Base-by-base conservation (phyloP, 2,329 filamentous ascomycete species). In the Ophiostoma sp. region DNA sequence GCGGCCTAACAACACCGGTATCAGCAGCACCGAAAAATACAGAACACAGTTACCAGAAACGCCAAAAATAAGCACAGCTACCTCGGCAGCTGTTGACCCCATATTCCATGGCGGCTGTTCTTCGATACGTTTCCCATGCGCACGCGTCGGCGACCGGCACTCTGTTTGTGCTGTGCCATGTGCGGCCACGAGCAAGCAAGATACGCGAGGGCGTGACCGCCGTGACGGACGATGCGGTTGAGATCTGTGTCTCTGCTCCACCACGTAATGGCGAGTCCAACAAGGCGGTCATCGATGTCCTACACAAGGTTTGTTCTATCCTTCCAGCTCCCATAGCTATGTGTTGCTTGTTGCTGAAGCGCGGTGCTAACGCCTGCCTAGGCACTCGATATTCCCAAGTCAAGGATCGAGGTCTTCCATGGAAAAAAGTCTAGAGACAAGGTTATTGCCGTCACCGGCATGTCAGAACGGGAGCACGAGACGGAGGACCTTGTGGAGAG, bases 221-320 rank as follows among this genome's bases (percentile, higher is more conserved):
- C 0, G 76, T 92, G 4, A 82, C 82, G 0, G 81, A 86, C 38
- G 81, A 85, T 6, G 78, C 78, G 2, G 82, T 92, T 64, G 84
- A 89, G 70, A 76, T 92, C 1, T 89, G 87, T 64, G 88, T 91
- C 2, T 78, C 88, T 0, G 88, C 87, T 0, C 87, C 84, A 71
- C 82, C 89, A 11, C 82, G 83, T 70, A 87, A 91, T 14, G 88
- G 88, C 14, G 87, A 90, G 74, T 85, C 89, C 5, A 92, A 92
- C 74, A 84, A 84, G 74, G 88, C 89, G 4, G 86, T 90, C 2
- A 78, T 86, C 65, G 80, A 83, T 49, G 77, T 91, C 4, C 78
- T 92, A 68, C 87, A 88, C 71, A 79, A 85, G 74, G 86, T 87
- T 73, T 71, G 77, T 70, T 9, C 1, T 16, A 14, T 8, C 55